Conservation (phyloP, 306 rosid species). For the Casuarina cunninghamiana region DNA sequence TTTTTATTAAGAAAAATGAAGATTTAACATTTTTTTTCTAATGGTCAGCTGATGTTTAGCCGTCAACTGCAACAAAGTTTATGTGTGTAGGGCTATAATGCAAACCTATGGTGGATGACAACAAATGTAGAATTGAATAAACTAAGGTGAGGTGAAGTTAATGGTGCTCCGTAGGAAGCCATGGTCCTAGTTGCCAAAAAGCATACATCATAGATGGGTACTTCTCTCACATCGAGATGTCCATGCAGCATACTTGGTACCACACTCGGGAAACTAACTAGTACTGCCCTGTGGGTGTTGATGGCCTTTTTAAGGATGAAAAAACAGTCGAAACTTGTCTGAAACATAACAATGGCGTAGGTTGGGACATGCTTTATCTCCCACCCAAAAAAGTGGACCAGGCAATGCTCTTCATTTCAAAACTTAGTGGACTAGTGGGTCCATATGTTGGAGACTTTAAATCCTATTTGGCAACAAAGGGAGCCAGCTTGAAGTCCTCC, state of each 20-base stretch:
- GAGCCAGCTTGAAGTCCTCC: conserved; percentile 38
- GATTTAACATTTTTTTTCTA: neutral
- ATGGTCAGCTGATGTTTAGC: too few species aligned
- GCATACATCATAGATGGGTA: neutral
- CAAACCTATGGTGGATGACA: conserved; percentile 7
- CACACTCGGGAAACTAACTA: conserved; percentile 33
- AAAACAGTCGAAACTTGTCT: conserved; percentile 26
- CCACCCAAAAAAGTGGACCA: conserved; percentile 49
- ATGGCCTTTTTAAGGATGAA: conserved; percentile 35
- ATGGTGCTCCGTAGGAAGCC: neutral
- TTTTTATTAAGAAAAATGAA: neutral
- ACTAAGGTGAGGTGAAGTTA: neutral
- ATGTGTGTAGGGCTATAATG: neutral
- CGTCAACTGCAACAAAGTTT: neutral
- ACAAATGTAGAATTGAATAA: neutral
- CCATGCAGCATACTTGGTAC: conserved; percentile 24
- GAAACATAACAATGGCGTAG: conserved; percentile 26
- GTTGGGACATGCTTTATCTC: conserved; percentile 45
- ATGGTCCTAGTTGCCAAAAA: neutral
- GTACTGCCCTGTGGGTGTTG: conserved; percentile 27
- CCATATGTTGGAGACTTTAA: conserved; percentile 37
- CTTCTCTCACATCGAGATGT: conserved; percentile 13
- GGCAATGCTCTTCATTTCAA: conserved; percentile 35
- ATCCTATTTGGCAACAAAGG: conserved; percentile 47
- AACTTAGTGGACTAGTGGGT: conserved; percentile 58